Evolutionary conservation across 495 filamentous ascomycete genomes (phyloP), one percentile per base, ranked within the genome.

Genomic region (Xylaria sp.): DNA sequence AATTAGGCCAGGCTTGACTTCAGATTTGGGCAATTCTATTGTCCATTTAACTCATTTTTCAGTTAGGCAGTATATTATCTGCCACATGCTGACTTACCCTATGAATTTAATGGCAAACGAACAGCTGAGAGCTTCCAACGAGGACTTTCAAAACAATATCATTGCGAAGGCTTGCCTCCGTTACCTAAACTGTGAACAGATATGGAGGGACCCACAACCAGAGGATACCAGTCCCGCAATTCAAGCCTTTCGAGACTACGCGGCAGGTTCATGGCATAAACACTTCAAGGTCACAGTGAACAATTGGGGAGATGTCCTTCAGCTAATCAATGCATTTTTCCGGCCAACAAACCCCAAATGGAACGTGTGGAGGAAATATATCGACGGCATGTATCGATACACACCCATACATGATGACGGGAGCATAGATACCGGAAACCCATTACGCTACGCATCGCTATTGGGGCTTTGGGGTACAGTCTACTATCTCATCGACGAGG

Each of bases 31-130:
- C 21, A 19, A 44, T 14, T 69, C 66, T 58, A 76, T 74, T 6
- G 50, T 80, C 2, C 67, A 74, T 44, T 55, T 80, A 6, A 65
- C 71, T 9, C 77, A 80, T 66, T 76, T 78, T 64, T 74, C 79
- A 0, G 74, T 79, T 14, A 75, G 74, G 61, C 67, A 81, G 31
- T 80, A 71, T 57, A 68, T 76, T 21, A 52, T 77, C 19, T 61
- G 68, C 41, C 71, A 72, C 50, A 24, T 46, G 43, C 73, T 37
- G 24, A 17, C 19, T 26, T 61, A 66, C 15, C 46, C 24, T 53
- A 55, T 1, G 40, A 24, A 50, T 2, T 43, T 66, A 15, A 64
- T 67, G 4, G 62, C 31, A 50, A 77, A 72, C 12, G 68, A 71
- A 33, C 37, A 46, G 11, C 50, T 76, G 37, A 24, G 61, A 50